Evolutionary conservation across 2,329 filamentous ascomycete genomes (phyloP).

Genomic region (Plectosphaerella plurivora): DNA sequence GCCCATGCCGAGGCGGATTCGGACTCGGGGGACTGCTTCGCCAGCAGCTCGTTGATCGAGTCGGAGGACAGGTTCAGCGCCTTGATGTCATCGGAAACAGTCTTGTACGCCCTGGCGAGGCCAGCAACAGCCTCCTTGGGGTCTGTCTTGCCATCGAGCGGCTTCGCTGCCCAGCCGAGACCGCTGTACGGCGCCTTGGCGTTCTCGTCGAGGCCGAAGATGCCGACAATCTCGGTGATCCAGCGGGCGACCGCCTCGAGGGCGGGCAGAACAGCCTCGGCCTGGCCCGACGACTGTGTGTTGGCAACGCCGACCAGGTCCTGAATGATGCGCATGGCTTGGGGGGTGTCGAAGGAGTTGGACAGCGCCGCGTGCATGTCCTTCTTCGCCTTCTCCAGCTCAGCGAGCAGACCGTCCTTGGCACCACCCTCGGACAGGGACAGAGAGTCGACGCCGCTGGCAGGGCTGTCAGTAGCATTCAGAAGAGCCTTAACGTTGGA

Average conservation of each 20-base stretch:
- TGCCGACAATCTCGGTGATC: conserved; percentile 78
- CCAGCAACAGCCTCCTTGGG: conserved; percentile 22
- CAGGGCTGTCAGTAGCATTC: conserved; percentile 33
- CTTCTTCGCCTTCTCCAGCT: conserved; percentile 48
- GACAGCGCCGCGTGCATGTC: conserved; percentile 57
- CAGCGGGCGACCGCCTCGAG: conserved; percentile 63
- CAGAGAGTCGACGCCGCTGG: conserved; percentile 29
- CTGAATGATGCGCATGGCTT: conserved; percentile 72
- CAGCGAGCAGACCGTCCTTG: conserved; percentile 23
- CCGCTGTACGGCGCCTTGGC: conserved; percentile 50
- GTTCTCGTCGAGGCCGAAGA: conserved; percentile 73
- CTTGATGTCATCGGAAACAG: conserved; percentile 41
- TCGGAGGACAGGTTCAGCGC: conserved; percentile 44
- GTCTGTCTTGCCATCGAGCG: conserved; percentile 25
- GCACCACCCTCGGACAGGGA: conserved; percentile 27
- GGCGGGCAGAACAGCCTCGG: conserved; percentile 37
- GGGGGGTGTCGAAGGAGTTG: conserved; percentile 85
- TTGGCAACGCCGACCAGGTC: conserved; percentile 78
- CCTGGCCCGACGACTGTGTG: conserved; percentile 30
- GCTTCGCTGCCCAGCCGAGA: conserved; percentile 48
- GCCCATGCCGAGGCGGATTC: conserved; percentile 43
- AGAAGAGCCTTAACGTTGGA: conserved; percentile 51
- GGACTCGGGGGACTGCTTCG: conserved; percentile 32
- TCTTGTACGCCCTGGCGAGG: conserved; percentile 39
- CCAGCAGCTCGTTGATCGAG: conserved; percentile 35